Conservation (phyloP, 2,329 filamentous ascomycete species). For the Epichloe aotearoae region DNA sequence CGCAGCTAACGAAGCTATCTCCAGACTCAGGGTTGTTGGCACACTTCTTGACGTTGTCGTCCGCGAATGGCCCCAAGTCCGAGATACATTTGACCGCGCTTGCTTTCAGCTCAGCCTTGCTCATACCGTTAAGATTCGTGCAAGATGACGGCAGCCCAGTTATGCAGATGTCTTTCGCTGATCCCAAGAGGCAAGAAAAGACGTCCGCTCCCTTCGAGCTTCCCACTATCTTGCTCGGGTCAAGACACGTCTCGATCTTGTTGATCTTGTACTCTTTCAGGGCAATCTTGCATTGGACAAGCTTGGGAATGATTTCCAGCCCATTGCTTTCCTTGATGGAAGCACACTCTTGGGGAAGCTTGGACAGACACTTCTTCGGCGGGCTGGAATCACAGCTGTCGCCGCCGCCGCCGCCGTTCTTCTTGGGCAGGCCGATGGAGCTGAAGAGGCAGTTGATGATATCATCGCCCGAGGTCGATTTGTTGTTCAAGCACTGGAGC, state of each 20-base stretch:
- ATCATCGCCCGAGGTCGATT: background rate
- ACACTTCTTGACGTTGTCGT: background rate
- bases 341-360: constrained; percentile 3
- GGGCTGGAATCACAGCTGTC: background rate
- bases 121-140: background rate
- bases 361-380: background rate
- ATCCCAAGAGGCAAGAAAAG: constrained; percentile 3
- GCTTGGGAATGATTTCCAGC: background rate
- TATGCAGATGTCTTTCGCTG: constrained; percentile 2
- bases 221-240: background rate
- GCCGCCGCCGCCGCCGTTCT: background rate
- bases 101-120: background rate
- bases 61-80: constrained; percentile 5
- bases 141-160: constrained; percentile 5
- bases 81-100: constrained; percentile 1
- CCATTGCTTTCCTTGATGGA: constrained; percentile 2
- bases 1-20: background rate
- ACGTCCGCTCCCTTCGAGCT: background rate
- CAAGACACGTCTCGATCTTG: constrained; percentile 1
- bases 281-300: constrained; percentile 1
- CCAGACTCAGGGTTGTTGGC: background rate
- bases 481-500: background rate
- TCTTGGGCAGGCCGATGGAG: background rate
- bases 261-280: constrained; percentile 1
- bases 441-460: constrained; percentile 1